These are phyloP conservation scores for Arctium lappa DNA, from an alignment of 129 eudicot species.

Conservation along the genomic window DNA sequence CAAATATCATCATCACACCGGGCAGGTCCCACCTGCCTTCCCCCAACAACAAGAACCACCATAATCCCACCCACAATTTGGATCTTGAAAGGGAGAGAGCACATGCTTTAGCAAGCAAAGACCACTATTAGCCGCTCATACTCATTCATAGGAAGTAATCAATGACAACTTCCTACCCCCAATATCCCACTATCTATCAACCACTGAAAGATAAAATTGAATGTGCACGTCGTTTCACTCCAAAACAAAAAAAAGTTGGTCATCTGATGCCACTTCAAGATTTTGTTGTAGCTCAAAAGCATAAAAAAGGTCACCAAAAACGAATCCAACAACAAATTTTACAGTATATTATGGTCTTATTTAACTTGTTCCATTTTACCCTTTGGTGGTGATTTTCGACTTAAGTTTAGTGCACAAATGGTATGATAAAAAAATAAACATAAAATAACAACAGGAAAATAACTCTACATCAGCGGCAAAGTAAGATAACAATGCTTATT, in stretches of 20 bases:
- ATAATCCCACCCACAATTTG: constrained; percentile 55
- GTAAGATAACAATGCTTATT: not conserved
- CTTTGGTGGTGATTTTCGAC: not conserved
- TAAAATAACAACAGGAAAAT: not conserved
- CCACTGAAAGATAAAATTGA: constrained; percentile 17
- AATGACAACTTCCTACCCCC: constrained; percentile 20
- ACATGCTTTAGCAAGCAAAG: constrained; percentile 25
- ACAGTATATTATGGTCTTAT: not conserved
- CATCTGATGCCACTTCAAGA: constrained; percentile 9
- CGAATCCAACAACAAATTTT: not conserved
- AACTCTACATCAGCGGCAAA: not conserved
- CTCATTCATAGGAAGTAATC: constrained; percentile 38
- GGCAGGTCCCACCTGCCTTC: constrained; percentile 39
- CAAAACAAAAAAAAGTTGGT: constrained; percentile 5
- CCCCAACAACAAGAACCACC: constrained; percentile 58
- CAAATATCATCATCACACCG: constrained; percentile 40
- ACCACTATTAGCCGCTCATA: constrained; percentile 47
- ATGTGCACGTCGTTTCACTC: constrained; percentile 27
- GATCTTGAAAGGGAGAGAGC: constrained; percentile 49
- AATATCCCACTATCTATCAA: constrained; percentile 30
- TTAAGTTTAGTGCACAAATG: not conserved
- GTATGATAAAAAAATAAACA: not conserved
- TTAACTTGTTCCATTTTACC: not conserved
- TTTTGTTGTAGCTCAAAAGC: constrained; percentile 8
- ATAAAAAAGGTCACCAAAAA: constrained; percentile 2